Evolutionary conservation across 352 stramenopile genomes (phyloP), one percentile per base, ranked within the genome.

Genomic region (Blastocystis sp.): DNA sequence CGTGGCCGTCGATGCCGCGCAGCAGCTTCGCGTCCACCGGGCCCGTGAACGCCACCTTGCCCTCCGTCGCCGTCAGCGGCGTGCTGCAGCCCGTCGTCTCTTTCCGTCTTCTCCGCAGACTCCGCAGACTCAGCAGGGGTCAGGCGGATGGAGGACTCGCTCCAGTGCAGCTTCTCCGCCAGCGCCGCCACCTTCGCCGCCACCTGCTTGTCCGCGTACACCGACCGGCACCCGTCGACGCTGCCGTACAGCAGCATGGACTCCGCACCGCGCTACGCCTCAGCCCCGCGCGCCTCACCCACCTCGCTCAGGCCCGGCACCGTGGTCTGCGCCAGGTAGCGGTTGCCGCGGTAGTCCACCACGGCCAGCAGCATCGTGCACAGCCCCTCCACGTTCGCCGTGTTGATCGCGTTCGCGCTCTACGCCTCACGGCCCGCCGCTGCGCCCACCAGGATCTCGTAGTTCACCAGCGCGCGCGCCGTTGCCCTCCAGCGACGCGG

Each of bases 191-290:
- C 48, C 62, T 62, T 19, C 38, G 62, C 21, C 62, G 62, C 21
- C 41, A 87, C 77, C 21, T 45, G 62, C n/a, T 87, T 59, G 41
- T 87, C 77, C 4, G 69, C 70, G 56, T 87, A 87, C 17, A 87
- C 2, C 28, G 77, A 71, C 59, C n/a, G 41, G 56, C 77, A 52
- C 17, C 65, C 59, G 56, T 87, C 77, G 19, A 71, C 17, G 23
- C 14, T 48, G 19, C 74, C 74, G 48, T 48, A 64, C 45, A 84
- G 5, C 34, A 84, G 9, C 74, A 84, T 34, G 21, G 34, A 53
- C 9, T 28, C 66, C 3, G 41, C 23, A 45, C 38, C 38, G 4
- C 66, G 34, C 66, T 77, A 77, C 38, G 14, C 2, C 43, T 77
- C 40, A 60, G n/a, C 34, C 28, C 17, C 5, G 40, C 41, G 19